phyloP scores from a whole-genome alignment of 768 basidiomycete genomes.

The Cubamyces lactineus region DNA sequence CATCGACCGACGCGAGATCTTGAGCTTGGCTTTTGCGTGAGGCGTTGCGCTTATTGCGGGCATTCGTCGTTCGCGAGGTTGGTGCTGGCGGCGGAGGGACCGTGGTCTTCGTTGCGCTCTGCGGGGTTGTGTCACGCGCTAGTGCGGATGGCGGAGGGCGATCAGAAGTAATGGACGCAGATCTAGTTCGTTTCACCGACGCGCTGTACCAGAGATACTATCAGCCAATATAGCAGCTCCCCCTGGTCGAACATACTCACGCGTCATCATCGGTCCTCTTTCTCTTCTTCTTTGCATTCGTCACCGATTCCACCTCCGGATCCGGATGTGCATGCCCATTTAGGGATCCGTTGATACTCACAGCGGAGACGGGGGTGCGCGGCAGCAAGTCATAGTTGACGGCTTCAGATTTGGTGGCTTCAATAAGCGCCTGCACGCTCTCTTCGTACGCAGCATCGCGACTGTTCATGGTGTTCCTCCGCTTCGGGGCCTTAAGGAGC shows the following conservation, averaged over 20 bases:
- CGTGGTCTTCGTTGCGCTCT: constrained; percentile 29
- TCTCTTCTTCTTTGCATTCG: constrained; percentile 63
- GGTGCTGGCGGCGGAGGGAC: constrained; percentile 24
- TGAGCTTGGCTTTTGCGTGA: constrained; percentile 37
- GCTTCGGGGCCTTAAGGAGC: constrained; percentile 69
- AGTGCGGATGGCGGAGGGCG: constrained; percentile 42
- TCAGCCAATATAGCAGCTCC: neutral
- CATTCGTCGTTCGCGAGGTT: constrained; percentile 29
- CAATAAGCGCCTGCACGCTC: constrained; percentile 76
- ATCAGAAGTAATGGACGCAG: constrained; percentile 73
- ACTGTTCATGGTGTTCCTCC: constrained; percentile 97
- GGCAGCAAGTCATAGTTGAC: constrained; percentile 41
- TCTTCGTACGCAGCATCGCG: constrained; percentile 91
- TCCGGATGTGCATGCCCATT: constrained; percentile 47
- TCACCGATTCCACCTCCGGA: constrained; percentile 49
- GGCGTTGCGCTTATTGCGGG: constrained; percentile 35
- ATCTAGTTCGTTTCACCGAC: constrained; percentile 75
- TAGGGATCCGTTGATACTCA: constrained; percentile 27
- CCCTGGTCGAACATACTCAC: constrained; percentile 45
- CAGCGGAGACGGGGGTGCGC: constrained; percentile 22
- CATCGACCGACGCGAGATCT: constrained; percentile 46
- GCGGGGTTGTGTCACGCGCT: constrained; percentile 37
- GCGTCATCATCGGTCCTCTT: constrained; percentile 75
- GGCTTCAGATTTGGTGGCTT: constrained; percentile 74
- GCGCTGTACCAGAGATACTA: constrained; percentile 36